A percentile compares a stretch with the other conserved stretches of the same genome.
Conservation (phyloP, 2,329 filamentous ascomycete species). For the Cordyceps farinosa region DNA sequence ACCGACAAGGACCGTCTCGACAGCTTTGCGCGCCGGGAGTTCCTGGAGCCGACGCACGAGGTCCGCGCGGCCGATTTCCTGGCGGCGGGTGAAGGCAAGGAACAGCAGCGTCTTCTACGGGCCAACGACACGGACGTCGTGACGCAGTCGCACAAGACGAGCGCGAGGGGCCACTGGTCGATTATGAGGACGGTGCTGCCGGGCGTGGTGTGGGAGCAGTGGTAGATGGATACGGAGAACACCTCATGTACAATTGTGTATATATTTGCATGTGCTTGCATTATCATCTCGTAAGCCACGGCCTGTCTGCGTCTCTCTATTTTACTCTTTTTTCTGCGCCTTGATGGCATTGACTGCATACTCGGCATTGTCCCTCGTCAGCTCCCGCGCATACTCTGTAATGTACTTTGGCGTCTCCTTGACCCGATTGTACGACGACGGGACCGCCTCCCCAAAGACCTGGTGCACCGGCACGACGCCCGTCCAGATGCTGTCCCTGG, state of each 20-base stretch:
- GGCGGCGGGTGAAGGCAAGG: slow-evolving; percentile 37
- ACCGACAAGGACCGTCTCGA: slow-evolving; percentile 63
- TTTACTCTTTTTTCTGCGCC: slow-evolving; percentile 27
- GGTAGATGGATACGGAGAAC: slow-evolving; percentile 48
- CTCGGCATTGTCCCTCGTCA: slow-evolving; percentile 6
- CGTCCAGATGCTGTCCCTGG: slow-evolving; percentile 48
- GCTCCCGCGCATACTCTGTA: slow-evolving; percentile 23
- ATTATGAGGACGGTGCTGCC: slow-evolving; percentile 88
- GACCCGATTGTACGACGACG: slow-evolving; percentile 56
- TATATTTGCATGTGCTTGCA: slow-evolving; percentile 7
- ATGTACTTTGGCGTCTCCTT: slow-evolving; percentile 60
- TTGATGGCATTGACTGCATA: slow-evolving; percentile 35
- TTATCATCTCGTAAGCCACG: neutral
- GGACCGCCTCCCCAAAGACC: slow-evolving; percentile 59
- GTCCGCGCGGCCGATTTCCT: slow-evolving; percentile 52
- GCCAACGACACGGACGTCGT: slow-evolving; percentile 64
- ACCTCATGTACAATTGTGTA: neutral
- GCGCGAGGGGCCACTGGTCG: slow-evolving; percentile 81
- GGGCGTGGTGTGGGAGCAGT: slow-evolving; percentile 76
- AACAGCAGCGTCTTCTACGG: slow-evolving; percentile 43
- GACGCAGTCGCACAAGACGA: slow-evolving; percentile 67
- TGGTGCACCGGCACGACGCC: slow-evolving; percentile 62
- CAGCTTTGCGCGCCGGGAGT: slow-evolving; percentile 66
- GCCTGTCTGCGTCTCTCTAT: neutral
- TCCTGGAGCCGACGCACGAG: slow-evolving; percentile 70